Evolutionary conservation across 306 rosid genomes (phyloP).

Genomic region (Inga leiocalycina): DNA sequence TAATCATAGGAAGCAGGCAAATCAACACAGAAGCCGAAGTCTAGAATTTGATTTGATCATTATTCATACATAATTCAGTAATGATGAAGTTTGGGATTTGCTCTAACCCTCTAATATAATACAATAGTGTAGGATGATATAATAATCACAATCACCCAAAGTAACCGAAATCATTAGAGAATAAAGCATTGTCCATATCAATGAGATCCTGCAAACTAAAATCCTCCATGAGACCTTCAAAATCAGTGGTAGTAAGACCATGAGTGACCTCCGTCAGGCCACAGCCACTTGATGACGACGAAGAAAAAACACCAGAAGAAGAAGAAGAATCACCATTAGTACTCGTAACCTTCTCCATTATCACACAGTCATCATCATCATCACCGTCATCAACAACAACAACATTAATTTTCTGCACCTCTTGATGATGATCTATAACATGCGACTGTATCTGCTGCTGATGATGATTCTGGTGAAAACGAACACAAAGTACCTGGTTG

Average conservation of each 20-base stretch:
- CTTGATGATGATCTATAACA: not conserved
- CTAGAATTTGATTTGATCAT: not conserved
- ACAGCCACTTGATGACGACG: not conserved
- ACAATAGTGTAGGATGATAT: too few relatives aligned
- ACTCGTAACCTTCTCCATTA: not conserved
- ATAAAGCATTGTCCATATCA: constrained; percentile 11
- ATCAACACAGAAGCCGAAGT: not conserved
- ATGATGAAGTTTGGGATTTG: too few relatives aligned
- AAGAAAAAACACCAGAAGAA: not conserved
- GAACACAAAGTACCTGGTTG: not conserved
- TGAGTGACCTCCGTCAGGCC: not conserved
- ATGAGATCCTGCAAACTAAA: constrained; percentile 40
- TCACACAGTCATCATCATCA: not conserved
- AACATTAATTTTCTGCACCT: not conserved
- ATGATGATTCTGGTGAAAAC: not conserved
- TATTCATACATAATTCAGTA: too few relatives aligned
- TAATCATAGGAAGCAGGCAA: not conserved
- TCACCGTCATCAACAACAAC: not conserved
- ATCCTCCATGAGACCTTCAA: constrained; percentile 23
- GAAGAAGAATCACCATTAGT: not conserved
- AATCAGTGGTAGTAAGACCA: not conserved
- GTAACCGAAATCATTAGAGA: constrained; percentile 1
- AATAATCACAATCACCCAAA: constrained; percentile 8
- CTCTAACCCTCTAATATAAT: too few relatives aligned
- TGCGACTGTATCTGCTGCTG: not conserved